A percentile compares a stretch with the other conserved stretches of the same genome.
Conservation (phyloP, 495 filamentous ascomycete genomes). For the Penicillium arizonense region DNA sequence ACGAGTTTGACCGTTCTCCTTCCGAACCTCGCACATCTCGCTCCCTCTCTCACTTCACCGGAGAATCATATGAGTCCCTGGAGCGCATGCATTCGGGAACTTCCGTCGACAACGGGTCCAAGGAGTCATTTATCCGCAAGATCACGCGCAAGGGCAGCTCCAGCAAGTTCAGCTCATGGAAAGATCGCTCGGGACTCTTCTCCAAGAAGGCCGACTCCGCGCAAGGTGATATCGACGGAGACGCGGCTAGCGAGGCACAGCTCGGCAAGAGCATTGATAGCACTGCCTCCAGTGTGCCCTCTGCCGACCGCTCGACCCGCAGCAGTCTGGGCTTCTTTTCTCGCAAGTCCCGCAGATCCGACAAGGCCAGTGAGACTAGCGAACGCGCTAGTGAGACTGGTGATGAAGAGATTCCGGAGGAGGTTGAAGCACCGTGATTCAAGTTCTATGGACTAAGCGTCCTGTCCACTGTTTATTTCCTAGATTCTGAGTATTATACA, state of each 20-base stretch:
- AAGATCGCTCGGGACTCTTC: constrained; percentile 61
- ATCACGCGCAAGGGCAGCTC: constrained; percentile 78
- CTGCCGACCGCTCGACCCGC: constrained; percentile 43
- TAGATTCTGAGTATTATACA: constrained; percentile 6
- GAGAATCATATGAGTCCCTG: constrained; percentile 74
- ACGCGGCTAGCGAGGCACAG: constrained; percentile 41
- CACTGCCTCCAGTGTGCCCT: constrained; percentile 40
- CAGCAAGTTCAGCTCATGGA: constrained; percentile 75
- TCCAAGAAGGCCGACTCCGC: constrained; percentile 60
- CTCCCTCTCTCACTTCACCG: constrained; percentile 59
- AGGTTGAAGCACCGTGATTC: constrained; percentile 13
- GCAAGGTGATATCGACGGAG: constrained; percentile 51
- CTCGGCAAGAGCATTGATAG: constrained; percentile 51
- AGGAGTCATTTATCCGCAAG: constrained; percentile 66
- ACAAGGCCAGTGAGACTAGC: constrained; percentile 45
- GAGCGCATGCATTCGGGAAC: constrained; percentile 66
- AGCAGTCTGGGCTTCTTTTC: constrained; percentile 51
- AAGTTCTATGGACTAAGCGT: constrained; percentile 9
- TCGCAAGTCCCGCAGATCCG: constrained; percentile 47
- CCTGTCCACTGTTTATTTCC: constrained; percentile 9
- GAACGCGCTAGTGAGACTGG: constrained; percentile 48
- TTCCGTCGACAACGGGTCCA: constrained; percentile 59
- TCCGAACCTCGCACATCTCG: constrained; percentile 62
- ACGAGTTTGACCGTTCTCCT: constrained; percentile 54
- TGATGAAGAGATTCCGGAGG: constrained; percentile 45